Evolutionary conservation across 2,329 filamentous ascomycete genomes (phyloP).

Genomic region (Myotisia sp.): DNA sequence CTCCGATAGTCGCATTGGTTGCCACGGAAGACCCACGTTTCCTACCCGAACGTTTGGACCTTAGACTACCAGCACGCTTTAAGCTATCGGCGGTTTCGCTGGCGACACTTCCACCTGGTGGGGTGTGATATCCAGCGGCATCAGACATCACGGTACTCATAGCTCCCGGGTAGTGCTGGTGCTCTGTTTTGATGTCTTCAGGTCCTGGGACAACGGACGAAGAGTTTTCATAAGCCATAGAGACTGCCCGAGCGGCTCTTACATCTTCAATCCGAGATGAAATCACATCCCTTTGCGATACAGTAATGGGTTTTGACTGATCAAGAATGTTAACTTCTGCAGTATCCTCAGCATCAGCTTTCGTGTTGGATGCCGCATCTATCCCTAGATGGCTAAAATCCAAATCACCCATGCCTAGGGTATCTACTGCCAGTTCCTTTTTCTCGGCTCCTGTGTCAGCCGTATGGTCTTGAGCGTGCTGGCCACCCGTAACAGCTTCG

Average conservation of each 20-base stretch:
- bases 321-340: slow-evolving; percentile 21
- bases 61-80: slow-evolving; percentile 52
- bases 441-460: slow-evolving; percentile 26
- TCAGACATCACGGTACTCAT: slow-evolving; percentile 15
- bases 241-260: slow-evolving; percentile 46
- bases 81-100: slow-evolving; percentile 42
- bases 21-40: slow-evolving; percentile 71
- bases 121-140: slow-evolving; percentile 45
- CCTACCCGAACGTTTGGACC: slow-evolving; percentile 51
- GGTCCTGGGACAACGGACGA: slow-evolving; percentile 23
- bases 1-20: slow-evolving; percentile 56
- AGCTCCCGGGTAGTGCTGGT: slow-evolving; percentile 17
- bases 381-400: slow-evolving; percentile 83
- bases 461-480: too few species aligned
- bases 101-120: slow-evolving; percentile 52
- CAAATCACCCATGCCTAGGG: slow-evolving; percentile 74
- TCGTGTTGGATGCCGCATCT: slow-evolving; percentile 23
- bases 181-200: slow-evolving; percentile 21
- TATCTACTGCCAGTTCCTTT: slow-evolving; percentile 69
- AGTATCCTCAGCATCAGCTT: slow-evolving; percentile 25
- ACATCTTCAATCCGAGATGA: slow-evolving; percentile 45
- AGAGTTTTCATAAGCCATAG: slow-evolving; percentile 41
- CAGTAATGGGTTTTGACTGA: slow-evolving; percentile 24
- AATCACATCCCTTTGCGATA: slow-evolving; percentile 35
- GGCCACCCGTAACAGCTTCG: too few species aligned